phyloP scores from a whole-genome alignment of 2,329 filamentous ascomycete species.

The Purpureocillium lavendulum region DNA sequence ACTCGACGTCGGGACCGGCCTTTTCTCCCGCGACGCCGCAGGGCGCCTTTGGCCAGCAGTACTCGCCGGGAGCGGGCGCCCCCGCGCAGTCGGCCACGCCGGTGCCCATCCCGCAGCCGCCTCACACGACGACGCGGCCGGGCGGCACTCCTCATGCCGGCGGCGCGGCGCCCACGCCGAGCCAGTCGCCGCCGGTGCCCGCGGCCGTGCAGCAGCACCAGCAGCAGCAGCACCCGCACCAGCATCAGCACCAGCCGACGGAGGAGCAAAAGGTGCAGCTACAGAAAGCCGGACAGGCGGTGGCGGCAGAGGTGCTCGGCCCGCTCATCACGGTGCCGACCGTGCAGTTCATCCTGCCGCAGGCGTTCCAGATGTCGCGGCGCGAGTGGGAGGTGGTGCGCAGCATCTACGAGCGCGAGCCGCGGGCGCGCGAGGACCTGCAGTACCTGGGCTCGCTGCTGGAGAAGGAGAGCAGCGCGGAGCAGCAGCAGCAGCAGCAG shows the following conservation, averaged over 20 bases:
- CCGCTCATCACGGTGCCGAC: slow-evolving; percentile 54
- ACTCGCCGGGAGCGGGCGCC: slow-evolving; percentile 14
- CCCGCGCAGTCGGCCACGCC: slow-evolving; percentile 25
- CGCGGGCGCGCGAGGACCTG: slow-evolving; percentile 55
- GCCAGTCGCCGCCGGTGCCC: background rate
- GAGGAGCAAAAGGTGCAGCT: slow-evolving; percentile 30
- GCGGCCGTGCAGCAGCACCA: too few relatives aligned
- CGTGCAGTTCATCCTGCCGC: slow-evolving; percentile 60
- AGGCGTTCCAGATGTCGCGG: slow-evolving; percentile 60
- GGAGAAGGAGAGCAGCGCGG: slow-evolving; percentile 34
- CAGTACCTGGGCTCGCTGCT: slow-evolving; percentile 46
- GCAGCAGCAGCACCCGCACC: slow-evolving; percentile 7
- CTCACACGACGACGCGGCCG: slow-evolving; percentile 11
- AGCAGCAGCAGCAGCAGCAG: too few relatives aligned
- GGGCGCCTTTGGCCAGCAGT: slow-evolving; percentile 20
- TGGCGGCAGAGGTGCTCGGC: slow-evolving; percentile 58
- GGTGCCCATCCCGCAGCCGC: slow-evolving; percentile 25
- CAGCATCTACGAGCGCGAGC: slow-evolving; percentile 57
- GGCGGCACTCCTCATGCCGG: slow-evolving; percentile 1
- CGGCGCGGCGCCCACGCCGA: slow-evolving; percentile 2
- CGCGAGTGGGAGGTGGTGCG: slow-evolving; percentile 68
- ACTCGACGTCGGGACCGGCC: slow-evolving; percentile 39
- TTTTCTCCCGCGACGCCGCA: slow-evolving; percentile 47
- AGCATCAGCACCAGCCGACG: too few relatives aligned
- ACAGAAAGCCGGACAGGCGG: slow-evolving; percentile 43